Evolutionary conservation across 345 rosid species (phyloP), one percentile per base, ranked within the genome.

Genomic region (Hypericum perforatum): DNA sequence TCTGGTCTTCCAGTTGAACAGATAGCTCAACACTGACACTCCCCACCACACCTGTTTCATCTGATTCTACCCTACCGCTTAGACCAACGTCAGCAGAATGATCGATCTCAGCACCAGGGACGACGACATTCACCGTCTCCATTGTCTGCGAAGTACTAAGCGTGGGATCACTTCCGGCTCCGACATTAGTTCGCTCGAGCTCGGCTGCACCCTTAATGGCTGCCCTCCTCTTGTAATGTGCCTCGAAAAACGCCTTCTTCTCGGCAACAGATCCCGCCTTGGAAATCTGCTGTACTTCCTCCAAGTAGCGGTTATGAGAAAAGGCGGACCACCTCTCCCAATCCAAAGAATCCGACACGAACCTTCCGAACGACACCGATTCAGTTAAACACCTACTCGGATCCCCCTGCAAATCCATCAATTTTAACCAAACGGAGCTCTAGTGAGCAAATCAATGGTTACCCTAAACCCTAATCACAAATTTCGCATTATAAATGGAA

Each of bases 301-400:
- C 97, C 60, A 85, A 64, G 75, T 85, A 82, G 46, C 84, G 94
- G 29, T 92, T 92, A 75, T 84, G 88, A 59, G 94, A 79, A 59
- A 92, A 92, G 41, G 94, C 65, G 56, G 98, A 92, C 92, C 92
- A 88, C 58, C 80, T 87, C 75, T 73, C 95, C 98, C 96, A 88
- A 41, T 76, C 76, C 55, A 92, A 56, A 22, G 89, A 58, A 60
- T 88, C 98, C n/a, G 90, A 74, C 77, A 80, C 70, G 42, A 73
- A 92, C 73, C 94, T 78, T 59, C 96, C 96, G 16, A 92, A 85
- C 0, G 98, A 85, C 45, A 88, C 63, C 0, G 96, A 92, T 57
- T 88, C 98, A 0, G 86, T 75, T 6, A 87, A 75, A 3, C 74
- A 81, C 15, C 74, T 71, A 66, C 62, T 46, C 4, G 89, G 83